These are phyloP conservation scores for Capsicum chinense DNA, from an alignment of 257 asterid genomes.

Conservation along the genomic window DNA sequence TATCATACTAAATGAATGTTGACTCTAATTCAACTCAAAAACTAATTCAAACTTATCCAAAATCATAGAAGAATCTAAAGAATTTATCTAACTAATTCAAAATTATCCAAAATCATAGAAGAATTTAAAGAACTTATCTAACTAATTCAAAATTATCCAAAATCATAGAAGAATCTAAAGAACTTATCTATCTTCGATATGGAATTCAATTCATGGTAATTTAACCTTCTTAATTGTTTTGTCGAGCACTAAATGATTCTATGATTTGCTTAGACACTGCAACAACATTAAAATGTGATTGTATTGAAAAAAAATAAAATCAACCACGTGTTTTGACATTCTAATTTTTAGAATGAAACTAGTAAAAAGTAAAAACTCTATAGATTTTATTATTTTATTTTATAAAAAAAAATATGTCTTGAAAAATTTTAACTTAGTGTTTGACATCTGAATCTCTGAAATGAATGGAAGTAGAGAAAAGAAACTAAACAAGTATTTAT, in stretches of 20 bases:
- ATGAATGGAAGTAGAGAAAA: neutral
- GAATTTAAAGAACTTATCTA: too few species aligned
- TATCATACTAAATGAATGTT: too few species aligned
- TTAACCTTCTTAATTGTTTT: neutral
- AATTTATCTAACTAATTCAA: too few species aligned
- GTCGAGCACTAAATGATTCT: neutral
- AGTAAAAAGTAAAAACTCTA: neutral
- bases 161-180: too few species aligned
- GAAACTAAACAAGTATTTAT: neutral
- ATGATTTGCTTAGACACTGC: neutral
- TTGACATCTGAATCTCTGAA: neutral
- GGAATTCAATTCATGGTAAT: neutral
- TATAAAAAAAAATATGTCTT: neutral
- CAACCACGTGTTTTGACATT: slow-evolving; percentile 21
- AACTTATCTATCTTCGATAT: too few species aligned
- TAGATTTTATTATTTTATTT: neutral
- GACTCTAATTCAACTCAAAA: too few species aligned
- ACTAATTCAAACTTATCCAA: too few species aligned
- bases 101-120: too few species aligned
- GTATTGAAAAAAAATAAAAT: neutral
- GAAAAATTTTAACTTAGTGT: neutral
- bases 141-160: too few species aligned
- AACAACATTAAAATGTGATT: neutral
- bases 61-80: too few species aligned
- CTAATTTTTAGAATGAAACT: neutral